Evolutionary conservation across 208 protist genomes (phyloP), one percentile per base, ranked within the genome.

Genomic region (Leishmania major): DNA sequence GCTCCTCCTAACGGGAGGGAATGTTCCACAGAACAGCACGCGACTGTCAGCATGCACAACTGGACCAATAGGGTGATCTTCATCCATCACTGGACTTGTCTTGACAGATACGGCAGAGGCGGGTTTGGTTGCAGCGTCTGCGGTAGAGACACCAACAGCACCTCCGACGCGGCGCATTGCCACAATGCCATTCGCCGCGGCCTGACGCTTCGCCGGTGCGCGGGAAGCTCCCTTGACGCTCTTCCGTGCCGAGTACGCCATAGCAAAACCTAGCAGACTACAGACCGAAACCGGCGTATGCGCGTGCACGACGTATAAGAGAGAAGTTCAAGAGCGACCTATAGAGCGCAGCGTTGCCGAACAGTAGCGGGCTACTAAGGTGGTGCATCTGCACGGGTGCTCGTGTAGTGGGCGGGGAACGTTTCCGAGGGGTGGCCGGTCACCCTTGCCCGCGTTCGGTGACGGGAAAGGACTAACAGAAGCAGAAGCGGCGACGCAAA

Each of bases 21-120:
- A 89, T 51, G 71, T 87, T n/a, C 86, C 86, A 40, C 82, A 89
- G 7, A 89, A 15, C n/a, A 89, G 66, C 43, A 89, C 80, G 10
- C 80, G 77, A 13, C 79, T 87, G 43, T 57, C 69, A 15, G 62
- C 49, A 59, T 79, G 76, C 37, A 86, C 75, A 60, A 69, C 35
- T 25, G 86, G 78, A 3, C 75, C 79, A 1, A 60, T 78, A 17
- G 82, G 79, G 76, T 89, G 83, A 40, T 84, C 76, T 67, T 87
- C 86, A 28, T 70, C 80, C 10, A 83, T 40, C 28, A 49, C 57
- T n/a, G 5, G 35, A 17, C 37, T 7, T 74, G 70, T 17, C 31
- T 74, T 55, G 3, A 7, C 1, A 55, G 70, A n/a, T 17, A n/a
- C 51, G 1, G 77, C 37, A 59, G 47, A 22, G 43, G 45, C 28